These are phyloP conservation scores for Mucor piriformis DNA, from an alignment of 371 early-diverging fungal genomes.

Conservation along the genomic window DNA sequence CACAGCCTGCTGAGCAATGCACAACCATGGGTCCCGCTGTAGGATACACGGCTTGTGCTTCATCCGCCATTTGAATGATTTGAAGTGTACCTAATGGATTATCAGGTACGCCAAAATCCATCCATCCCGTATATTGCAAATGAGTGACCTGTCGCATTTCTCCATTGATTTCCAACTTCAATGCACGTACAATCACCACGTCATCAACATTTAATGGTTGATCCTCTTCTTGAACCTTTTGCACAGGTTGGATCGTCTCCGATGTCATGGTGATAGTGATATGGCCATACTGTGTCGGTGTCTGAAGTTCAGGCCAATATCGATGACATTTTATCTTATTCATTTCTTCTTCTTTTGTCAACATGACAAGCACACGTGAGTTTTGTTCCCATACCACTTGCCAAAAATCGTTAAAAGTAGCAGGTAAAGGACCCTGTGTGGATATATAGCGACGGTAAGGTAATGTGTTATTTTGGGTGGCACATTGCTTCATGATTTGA, in stretches of 20 bases:
- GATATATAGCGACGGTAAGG: conserved; percentile 72
- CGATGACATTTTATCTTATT: conserved; percentile 74
- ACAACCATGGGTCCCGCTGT: conserved; percentile 78
- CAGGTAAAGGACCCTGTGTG: conserved; percentile 86
- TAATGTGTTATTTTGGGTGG: conserved; percentile 3
- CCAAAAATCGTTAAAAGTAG: conserved; percentile 91
- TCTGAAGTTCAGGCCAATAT: conserved; percentile 69
- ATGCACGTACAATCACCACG: conserved; percentile 30
- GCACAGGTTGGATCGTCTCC: conserved; percentile 19
- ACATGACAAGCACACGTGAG: conserved; percentile 81
- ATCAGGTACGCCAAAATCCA: conserved; percentile 84
- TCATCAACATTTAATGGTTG: conserved; percentile 33
- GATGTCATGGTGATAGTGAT: conserved; percentile 36
- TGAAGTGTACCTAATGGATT: conserved; percentile 61
- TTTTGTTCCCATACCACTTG: conserved; percentile 86
- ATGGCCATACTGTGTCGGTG: conserved; percentile 44
- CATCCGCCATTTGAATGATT: conserved; percentile 64
- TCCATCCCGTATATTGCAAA: conserved; percentile 90
- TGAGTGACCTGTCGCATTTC: conserved; percentile 57
- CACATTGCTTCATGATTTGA: conserved; percentile 26
- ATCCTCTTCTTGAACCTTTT: not conserved
- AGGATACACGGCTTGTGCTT: conserved; percentile 34
- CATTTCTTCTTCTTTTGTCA: conserved; percentile 84
- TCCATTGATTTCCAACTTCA: conserved; percentile 15
- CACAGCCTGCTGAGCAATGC: conserved; percentile 98